These are phyloP conservation scores for Phytophthora melonis DNA, from an alignment of 352 stramenopile genomes.

Conservation along the genomic window DNA sequence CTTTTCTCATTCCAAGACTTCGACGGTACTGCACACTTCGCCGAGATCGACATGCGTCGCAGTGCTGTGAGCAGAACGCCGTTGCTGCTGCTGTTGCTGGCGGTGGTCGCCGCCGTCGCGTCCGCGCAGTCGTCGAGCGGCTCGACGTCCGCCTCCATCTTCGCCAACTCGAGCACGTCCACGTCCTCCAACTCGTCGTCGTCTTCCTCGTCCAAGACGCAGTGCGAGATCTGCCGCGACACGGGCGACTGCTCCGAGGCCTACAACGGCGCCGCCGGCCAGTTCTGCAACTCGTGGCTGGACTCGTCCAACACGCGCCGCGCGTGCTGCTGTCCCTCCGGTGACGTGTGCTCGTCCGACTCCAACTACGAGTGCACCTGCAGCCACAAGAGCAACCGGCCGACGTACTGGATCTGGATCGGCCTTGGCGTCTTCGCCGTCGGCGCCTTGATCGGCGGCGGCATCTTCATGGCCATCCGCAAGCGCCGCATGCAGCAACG, in stretches of 20 bases:
- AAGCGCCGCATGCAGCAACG: slow-evolving; percentile 31
- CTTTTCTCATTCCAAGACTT: too few relatives aligned
- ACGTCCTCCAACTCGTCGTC: slow-evolving; percentile 26
- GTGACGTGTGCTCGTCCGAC: slow-evolving; percentile 47
- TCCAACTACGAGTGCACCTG: slow-evolving; percentile 60
- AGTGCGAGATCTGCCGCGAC: slow-evolving; percentile 69
- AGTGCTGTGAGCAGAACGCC: neutral
- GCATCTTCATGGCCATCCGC: slow-evolving; percentile 45
- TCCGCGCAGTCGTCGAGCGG: slow-evolving; percentile 28
- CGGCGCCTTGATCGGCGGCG: slow-evolving; percentile 40
- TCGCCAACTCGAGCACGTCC: slow-evolving; percentile 30
- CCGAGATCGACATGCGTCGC: neutral
- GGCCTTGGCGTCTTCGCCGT: slow-evolving; percentile 43
- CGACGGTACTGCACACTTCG: too few relatives aligned
- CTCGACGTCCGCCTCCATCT: slow-evolving; percentile 29
- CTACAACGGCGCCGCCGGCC: slow-evolving; percentile 49
- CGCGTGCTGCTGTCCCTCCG: slow-evolving; percentile 63
- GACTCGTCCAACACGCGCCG: slow-evolving; percentile 43
- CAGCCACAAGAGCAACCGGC: slow-evolving; percentile 30
- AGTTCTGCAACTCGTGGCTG: slow-evolving; percentile 70
- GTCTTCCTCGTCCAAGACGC: slow-evolving; percentile 20
- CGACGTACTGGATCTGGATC: slow-evolving; percentile 46
- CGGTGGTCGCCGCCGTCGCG: slow-evolving; percentile 6
- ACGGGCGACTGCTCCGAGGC: slow-evolving; percentile 55
- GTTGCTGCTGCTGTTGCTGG: slow-evolving; percentile 8